Conservation (phyloP, 2,329 filamentous ascomycete genomes). For the Fusarium anguioides region DNA sequence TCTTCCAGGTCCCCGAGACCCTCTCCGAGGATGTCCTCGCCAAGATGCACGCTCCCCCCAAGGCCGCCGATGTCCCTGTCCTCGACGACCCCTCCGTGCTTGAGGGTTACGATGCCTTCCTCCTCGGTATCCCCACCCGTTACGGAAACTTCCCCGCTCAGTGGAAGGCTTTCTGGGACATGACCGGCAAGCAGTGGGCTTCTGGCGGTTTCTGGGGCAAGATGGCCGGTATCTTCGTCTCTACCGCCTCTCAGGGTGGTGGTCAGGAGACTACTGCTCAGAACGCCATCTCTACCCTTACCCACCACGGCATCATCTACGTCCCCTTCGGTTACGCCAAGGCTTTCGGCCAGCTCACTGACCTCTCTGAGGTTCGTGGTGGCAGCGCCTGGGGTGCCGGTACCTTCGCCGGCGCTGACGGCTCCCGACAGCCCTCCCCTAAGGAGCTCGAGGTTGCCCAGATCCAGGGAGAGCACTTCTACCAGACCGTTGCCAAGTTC, state of each 20-base stretch:
- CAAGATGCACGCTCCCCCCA: constrained; percentile 92
- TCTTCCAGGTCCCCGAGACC: constrained; percentile 92
- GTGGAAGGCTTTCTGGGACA: constrained; percentile 95
- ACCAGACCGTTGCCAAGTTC: constrained; percentile 76
- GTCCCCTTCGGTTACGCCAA: constrained; percentile 95
- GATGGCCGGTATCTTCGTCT: constrained; percentile 90
- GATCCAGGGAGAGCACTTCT: constrained; percentile 88
- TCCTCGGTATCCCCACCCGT: constrained; percentile 93
- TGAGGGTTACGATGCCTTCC: constrained; percentile 84
- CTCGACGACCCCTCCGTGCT: constrained; percentile 69
- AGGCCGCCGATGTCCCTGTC: constrained; percentile 74
- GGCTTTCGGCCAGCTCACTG: constrained; percentile 74
- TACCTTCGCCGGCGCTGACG: constrained; percentile 83
- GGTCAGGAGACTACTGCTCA: constrained; percentile 93
- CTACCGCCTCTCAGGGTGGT: constrained; percentile 84
- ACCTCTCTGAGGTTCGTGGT: constrained; percentile 83
- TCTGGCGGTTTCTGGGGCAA: constrained; percentile 84
- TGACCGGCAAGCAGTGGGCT: constrained; percentile 86
- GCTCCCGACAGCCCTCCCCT: constrained; percentile 80
- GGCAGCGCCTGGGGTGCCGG: constrained; percentile 94
- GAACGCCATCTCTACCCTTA: constrained; percentile 82
- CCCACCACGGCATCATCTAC: constrained; percentile 95
- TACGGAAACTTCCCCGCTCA: constrained; percentile 98
- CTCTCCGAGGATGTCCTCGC: constrained; percentile 82
- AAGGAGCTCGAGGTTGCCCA: constrained; percentile 83